Evolutionary conservation across 169 alveolate genomes (phyloP), one percentile per base, ranked within the genome.

Genomic region (Eimeria sp.): DNA sequence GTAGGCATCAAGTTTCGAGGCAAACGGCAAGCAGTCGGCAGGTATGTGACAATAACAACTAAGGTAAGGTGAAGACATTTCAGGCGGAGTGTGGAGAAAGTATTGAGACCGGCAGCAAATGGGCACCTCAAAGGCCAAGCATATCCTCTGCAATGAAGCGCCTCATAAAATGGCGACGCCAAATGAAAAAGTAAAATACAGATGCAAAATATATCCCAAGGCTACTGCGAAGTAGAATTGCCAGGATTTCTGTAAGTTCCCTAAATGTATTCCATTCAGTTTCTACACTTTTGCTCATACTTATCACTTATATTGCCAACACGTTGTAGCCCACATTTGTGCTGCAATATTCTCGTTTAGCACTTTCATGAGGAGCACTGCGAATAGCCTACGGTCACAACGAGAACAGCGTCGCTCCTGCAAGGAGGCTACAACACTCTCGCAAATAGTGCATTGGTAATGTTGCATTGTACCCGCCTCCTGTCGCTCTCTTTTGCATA

Each of bases 401-500:
- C 75, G n/a, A 7, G 78, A 30, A 30, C 78, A 22, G 49, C 7
- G 78, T 25, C 30, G 78, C 49, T 30, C 78, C 14, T 30, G 22
- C 49, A 30, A 7, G 49, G 49, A 7, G 78, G 78, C 40, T 65
- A 30, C 45, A 70, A 70, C 78, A 70, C 25, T 70, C 0, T 3
- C 30, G 78, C 14, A 30, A 70, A 70, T 11, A 70, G 9, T 70
- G 49, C 20, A 70, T 22, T 70, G 30, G 78, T 70, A 30, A 70
- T 11, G 30, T 18, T 20, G 78, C 49, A 30, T 70, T 70, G 9
- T 45, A 84, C 92, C 51, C 80, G 76, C 61, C 54, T 84, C 76
- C 78, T 84, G 78, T 54, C 45, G 61, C 61, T 30, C 30, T 84
- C 92, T 11, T 61, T 61, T 20, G 92, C 75, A 45, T 84, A 84